Percentiles rank a stretch among this genome's conserved stretches.
Conservation (phyloP, 257 asterid genomes). For the Ballota nigra region DNA sequence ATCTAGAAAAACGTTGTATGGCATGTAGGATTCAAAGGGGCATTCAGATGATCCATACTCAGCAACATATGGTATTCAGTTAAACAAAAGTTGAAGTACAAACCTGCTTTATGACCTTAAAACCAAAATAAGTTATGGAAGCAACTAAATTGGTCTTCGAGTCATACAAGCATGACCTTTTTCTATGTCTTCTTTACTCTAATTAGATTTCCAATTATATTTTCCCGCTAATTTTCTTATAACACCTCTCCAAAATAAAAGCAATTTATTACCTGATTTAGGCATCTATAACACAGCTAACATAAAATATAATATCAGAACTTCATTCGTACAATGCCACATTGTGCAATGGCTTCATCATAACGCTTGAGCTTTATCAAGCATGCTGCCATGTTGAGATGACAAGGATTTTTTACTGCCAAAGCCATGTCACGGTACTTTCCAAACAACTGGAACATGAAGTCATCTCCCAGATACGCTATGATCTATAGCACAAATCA, state of each 20-base stretch:
- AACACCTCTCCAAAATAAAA: background rate
- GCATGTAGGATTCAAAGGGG: background rate
- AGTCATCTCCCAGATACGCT: conserved; percentile 97
- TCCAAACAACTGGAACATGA: conserved; percentile 96
- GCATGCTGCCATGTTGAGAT: conserved; percentile 93
- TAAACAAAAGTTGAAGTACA: background rate
- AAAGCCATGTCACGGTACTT: conserved; percentile 95
- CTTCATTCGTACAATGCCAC: conserved; percentile 67
- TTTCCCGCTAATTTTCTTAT: background rate
- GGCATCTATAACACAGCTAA: background rate
- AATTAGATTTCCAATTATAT: background rate
- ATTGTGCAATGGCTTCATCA: conserved; percentile 88
- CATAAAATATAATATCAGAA: conserved; percentile 4
- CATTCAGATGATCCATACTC: background rate
- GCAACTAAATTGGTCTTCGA: background rate
- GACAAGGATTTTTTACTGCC: conserved; percentile 98
- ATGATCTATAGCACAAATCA: conserved; percentile 58
- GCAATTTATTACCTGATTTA: background rate
- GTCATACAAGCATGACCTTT: background rate
- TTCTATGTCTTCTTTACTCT: background rate
- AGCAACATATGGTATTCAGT: background rate
- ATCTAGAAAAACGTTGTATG: background rate
- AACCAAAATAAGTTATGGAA: background rate
- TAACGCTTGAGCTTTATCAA: conserved; percentile 83
- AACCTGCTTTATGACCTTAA: background rate